Percentiles rank a stretch among this genome's conserved stretches.
These are phyloP conservation scores for Stevia rebaudiana DNA, from an alignment of 140 eudicot species.

Conservation along the genomic window DNA sequence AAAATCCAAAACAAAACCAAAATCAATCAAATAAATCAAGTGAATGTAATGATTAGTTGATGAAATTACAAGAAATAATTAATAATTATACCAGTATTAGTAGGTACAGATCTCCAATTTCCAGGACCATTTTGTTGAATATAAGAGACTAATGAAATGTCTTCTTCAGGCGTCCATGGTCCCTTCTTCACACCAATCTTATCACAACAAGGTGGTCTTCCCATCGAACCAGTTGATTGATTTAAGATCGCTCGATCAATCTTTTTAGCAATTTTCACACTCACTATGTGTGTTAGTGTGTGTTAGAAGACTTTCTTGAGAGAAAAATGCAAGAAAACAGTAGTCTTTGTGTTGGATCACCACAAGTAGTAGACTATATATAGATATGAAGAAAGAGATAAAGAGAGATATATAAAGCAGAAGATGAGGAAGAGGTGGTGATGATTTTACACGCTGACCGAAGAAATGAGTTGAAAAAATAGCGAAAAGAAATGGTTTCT, in stretches of 20 bases:
- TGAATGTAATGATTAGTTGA: background rate
- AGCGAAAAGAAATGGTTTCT: slow-evolving; percentile 20
- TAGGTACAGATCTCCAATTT: slow-evolving; percentile 50
- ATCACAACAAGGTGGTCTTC: slow-evolving; percentile 57
- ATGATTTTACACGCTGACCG: slow-evolving; percentile 41
- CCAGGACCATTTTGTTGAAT: slow-evolving; percentile 56
- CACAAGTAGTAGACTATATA: slow-evolving; percentile 24
- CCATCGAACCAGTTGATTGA: slow-evolving; percentile 23
- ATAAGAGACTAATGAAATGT: slow-evolving; percentile 38
- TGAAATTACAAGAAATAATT: background rate
- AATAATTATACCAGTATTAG: slow-evolving; percentile 37
- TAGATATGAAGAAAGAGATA: slow-evolving; percentile 28
- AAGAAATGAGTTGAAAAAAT: slow-evolving; percentile 22
- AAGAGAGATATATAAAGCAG: slow-evolving; percentile 16
- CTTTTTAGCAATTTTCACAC: slow-evolving; percentile 6
- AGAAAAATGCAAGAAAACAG: slow-evolving; percentile 17
- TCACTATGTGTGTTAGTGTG: background rate
- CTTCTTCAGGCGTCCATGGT: slow-evolving; percentile 54
- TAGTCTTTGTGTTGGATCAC: slow-evolving; percentile 25
- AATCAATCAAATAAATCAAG: slow-evolving; percentile 1
- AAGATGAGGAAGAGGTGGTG: slow-evolving; percentile 19
- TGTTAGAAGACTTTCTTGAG: slow-evolving; percentile 1
- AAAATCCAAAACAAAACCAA: background rate
- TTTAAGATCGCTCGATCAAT: slow-evolving; percentile 12
- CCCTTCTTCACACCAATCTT: slow-evolving; percentile 52